Evolutionary conservation across 2,329 filamentous ascomycete species (phyloP).

Genomic region (Colletotrichum eleusines): DNA sequence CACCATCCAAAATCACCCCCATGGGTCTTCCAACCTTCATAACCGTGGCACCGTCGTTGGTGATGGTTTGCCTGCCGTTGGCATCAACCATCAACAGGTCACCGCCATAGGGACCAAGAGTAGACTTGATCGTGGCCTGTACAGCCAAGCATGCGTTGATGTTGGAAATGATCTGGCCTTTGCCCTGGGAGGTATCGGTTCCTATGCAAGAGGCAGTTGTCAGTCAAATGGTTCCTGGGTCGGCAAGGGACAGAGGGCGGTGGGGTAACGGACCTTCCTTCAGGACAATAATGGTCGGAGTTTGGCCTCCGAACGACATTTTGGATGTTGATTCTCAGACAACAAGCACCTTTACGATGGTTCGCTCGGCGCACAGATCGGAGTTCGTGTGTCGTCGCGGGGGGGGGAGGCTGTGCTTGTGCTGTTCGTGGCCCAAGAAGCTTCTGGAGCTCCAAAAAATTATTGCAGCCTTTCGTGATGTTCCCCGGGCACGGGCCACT

Average conservation of each 20-base stretch:
- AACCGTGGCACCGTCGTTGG: slow-evolving; percentile 98
- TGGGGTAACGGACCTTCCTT: slow-evolving; percentile 83
- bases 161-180: slow-evolving; percentile 96
- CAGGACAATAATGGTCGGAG: slow-evolving; percentile 97
- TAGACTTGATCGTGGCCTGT: slow-evolving; percentile 95
- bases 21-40: slow-evolving; percentile 80
- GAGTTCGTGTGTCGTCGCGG: slow-evolving; percentile 33
- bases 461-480: slow-evolving; percentile 58
- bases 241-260: slow-evolving; percentile 48
- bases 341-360: slow-evolving; percentile 4
- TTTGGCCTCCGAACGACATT: slow-evolving; percentile 98
- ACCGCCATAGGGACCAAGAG: slow-evolving; percentile 94
- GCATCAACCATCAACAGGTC: slow-evolving; percentile 95
- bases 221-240: slow-evolving; percentile 41
- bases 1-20: background rate
- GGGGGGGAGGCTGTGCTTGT: slow-evolving; percentile 27
- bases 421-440: slow-evolving; percentile 48
- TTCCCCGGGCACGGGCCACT: slow-evolving; percentile 43
- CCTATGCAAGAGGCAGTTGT: slow-evolving; percentile 64
- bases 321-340: slow-evolving; percentile 46
- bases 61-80: slow-evolving; percentile 97
- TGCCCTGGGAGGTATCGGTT: slow-evolving; percentile 96
- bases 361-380: background rate
- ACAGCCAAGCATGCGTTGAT: slow-evolving; percentile 98
- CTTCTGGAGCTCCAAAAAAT: slow-evolving; percentile 64